Evolutionary conservation across 352 stramenopile species (phyloP).

Genomic region (Phytophthora crassamura): DNA sequence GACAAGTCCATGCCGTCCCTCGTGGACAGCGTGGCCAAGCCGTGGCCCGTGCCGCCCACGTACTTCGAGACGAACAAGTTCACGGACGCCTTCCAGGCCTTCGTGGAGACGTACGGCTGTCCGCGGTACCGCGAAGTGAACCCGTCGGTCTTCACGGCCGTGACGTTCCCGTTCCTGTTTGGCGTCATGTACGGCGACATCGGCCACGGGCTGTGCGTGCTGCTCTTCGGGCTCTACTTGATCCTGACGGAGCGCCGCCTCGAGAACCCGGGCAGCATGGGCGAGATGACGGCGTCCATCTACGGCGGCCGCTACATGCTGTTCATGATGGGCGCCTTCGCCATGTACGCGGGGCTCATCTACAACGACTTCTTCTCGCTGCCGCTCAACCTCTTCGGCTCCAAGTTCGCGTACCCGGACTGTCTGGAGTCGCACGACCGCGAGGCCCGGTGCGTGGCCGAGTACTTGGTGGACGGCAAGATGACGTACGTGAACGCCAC

Average conservation of each 20-base stretch:
- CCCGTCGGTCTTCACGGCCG: conserved; percentile 97
- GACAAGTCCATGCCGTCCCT: conserved; percentile 95
- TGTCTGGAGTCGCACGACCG: conserved; percentile 64
- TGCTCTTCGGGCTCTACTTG: conserved; percentile 94
- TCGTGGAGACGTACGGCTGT: conserved; percentile 99
- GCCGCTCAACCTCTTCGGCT: conserved; percentile 96
- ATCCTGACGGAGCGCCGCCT: conserved; percentile 94
- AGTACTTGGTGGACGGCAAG: conserved; percentile 80
- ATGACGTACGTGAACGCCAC: conserved; percentile 80
- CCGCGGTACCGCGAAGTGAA: conserved; percentile 99
- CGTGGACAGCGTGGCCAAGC: conserved; percentile 94
- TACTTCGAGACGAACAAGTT: conserved; percentile 99
- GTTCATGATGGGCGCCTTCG: conserved; percentile 98
- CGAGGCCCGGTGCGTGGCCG: conserved; percentile 68
- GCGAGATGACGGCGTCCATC: conserved; percentile 93
- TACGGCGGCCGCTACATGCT: conserved; percentile 98
- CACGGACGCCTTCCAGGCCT: conserved; percentile 97
- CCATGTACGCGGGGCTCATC: conserved; percentile 97
- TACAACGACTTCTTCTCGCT: conserved; percentile 99
- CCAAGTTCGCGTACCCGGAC: conserved; percentile 92
- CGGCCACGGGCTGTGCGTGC: conserved; percentile 96
- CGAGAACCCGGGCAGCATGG: conserved; percentile 77
- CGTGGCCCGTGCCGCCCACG: conserved; percentile 96
- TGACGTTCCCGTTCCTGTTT: conserved; percentile 99
- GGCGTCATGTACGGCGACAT: conserved; percentile 99